Evolutionary conservation across 2,329 filamentous ascomycete genomes (phyloP).

Genomic region (Verticillium isaacii): DNA sequence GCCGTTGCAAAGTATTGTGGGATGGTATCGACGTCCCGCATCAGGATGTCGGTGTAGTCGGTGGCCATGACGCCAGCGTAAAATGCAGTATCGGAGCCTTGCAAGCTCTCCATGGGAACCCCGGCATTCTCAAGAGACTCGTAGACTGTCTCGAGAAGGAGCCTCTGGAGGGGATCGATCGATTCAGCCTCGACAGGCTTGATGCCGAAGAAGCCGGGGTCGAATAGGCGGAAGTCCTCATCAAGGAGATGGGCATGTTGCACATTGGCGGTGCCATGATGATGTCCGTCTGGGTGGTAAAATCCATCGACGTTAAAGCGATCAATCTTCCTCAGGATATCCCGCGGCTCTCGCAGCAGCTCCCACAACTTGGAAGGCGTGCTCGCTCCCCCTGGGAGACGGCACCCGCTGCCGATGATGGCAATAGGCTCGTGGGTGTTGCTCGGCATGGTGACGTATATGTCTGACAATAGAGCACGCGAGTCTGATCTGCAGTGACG

Average conservation of each 20-base stretch:
- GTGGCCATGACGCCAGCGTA: constrained; percentile 18
- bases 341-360: neutral
- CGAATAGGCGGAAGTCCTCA: constrained; percentile 15
- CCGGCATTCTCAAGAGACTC: constrained; percentile 22
- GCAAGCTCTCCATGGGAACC: neutral
- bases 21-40: constrained; percentile 18
- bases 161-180: constrained; percentile 28
- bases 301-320: neutral
- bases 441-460: neutral
- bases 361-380: constrained; percentile 8
- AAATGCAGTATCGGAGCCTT: constrained; percentile 5
- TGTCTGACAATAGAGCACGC: too few species aligned
- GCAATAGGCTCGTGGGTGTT: constrained; percentile 2
- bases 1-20: constrained; percentile 27
- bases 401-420: constrained; percentile 3
- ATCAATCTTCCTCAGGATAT: neutral
- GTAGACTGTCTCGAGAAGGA: constrained; percentile 27
- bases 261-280: constrained; percentile 12
- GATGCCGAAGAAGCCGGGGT: constrained; percentile 23
- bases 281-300: neutral
- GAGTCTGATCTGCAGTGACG: too few species aligned
- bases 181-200: constrained; percentile 19
- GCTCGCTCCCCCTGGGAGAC: constrained; percentile 6
- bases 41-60: constrained; percentile 22
- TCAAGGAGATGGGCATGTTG: constrained; percentile 14